A percentile compares a stretch with the other conserved stretches of the same genome.
Evolutionary conservation across 2,329 filamentous ascomycete genomes (phyloP).

Genomic region (Neonectria ditissima): DNA sequence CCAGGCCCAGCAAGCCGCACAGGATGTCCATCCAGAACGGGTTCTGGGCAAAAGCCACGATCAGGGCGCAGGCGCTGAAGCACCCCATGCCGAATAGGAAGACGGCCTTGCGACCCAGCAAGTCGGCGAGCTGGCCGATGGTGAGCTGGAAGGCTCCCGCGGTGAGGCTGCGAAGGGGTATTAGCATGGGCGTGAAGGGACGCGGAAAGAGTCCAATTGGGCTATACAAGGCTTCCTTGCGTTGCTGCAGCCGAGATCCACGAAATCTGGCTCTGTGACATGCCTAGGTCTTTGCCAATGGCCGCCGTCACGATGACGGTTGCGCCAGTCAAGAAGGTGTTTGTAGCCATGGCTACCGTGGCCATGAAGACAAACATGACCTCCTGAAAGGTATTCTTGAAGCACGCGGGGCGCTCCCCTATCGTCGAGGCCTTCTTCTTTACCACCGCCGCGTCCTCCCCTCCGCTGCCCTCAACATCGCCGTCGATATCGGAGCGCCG

Average conservation of each 20-base stretch:
- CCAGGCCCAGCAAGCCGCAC: constrained; percentile 73
- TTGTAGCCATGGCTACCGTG: constrained; percentile 74
- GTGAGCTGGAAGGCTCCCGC: constrained; percentile 74
- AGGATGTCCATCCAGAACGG: constrained; percentile 60
- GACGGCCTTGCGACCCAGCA: constrained; percentile 34
- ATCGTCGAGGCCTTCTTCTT: constrained; percentile 32
- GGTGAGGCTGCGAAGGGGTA: constrained; percentile 54
- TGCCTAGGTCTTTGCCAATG: constrained; percentile 68
- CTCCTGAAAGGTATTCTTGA: constrained; percentile 72
- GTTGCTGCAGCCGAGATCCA: constrained; percentile 75
- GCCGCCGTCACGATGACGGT: constrained; percentile 72
- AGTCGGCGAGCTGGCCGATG: constrained; percentile 53
- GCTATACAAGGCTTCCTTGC: constrained; percentile 27
- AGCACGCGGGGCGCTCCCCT: constrained; percentile 65
- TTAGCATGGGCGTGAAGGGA: not conserved
- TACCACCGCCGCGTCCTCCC: constrained; percentile 19
- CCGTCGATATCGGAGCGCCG: constrained; percentile 2
- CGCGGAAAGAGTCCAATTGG: not conserved
- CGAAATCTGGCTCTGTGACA: constrained; percentile 74
- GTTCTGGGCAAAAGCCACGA: constrained; percentile 39
- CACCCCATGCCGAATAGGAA: constrained; percentile 35
- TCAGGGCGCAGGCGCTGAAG: constrained; percentile 37
- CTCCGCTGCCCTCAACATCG: constrained; percentile 26
- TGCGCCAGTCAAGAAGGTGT: constrained; percentile 68
- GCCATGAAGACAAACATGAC: constrained; percentile 73